Evolutionary conservation across 1,284 basidiomycete species (phyloP), one percentile per base, ranked within the genome.

Genomic region (Puccinia hordei): DNA sequence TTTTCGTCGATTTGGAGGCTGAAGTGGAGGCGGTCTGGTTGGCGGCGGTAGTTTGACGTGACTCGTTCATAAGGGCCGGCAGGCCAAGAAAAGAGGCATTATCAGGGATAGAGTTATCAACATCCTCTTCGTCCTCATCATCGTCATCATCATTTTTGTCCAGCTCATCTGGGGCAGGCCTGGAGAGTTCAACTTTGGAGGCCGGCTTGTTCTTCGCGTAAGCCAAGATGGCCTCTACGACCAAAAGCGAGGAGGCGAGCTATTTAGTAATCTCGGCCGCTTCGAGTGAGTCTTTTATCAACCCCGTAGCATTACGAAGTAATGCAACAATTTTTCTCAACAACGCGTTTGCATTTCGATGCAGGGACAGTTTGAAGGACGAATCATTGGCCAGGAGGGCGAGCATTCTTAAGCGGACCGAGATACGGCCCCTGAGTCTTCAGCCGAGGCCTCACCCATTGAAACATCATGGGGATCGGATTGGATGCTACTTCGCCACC

Each of bases 201-300:
- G 2, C 88, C 84, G 44, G 88, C 87, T 77, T 93, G 90, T 73
- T 92, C 91, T 77, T 93, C 91, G 0, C 91, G 90, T 53, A 92
- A 87, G 46, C 91, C 44, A 97, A 88, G 59, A 97, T 86, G 13
- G 92, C 90, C 85, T 97, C 94, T 12, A 90, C 90, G 46, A 94
- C 92, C 19, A 95, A 89, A 22, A 95, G 87, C 84, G 92, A 90
- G 6, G 91, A 89, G 1, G 94, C 90, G 1, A 95, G 88, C 95
- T 95, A 98, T 83, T 90, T 90, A 1, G 93, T 93, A 41, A 86
- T 85, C 2, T 82, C 74, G 19, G 35, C 13, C 8, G 78, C 41
- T 24, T 80, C 78, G 8, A 83, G 81, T 41, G 73, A 76, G n/a
- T 82, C 82, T 12, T 82, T 89, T 83, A n/a, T n/a, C n/a, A n/a